phyloP scores from a whole-genome alignment of 2,329 filamentous ascomycete species.

The Colletotrichum eleusines region DNA sequence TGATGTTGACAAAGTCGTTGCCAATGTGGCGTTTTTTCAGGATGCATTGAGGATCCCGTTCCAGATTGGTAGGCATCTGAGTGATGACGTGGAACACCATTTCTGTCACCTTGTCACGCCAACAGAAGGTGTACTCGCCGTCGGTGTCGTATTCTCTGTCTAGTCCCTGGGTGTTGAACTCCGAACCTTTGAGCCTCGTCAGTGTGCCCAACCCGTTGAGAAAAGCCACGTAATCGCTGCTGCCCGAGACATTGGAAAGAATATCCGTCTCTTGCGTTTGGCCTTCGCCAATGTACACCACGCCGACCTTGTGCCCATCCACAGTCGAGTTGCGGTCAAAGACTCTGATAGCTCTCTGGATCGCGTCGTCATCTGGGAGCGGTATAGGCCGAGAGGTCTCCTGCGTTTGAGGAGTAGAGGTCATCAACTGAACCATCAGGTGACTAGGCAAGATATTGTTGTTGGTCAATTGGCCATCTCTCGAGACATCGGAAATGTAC shows the following conservation, averaged over 20 bases:
- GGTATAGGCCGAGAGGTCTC: conserved; percentile 78
- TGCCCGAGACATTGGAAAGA: conserved; percentile 86
- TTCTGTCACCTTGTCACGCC: conserved; percentile 94
- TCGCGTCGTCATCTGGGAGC: conserved; percentile 77
- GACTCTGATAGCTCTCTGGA: conserved; percentile 78
- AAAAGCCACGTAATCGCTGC: conserved; percentile 88
- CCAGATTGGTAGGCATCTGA: conserved; percentile 92
- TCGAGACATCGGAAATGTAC: conserved; percentile 60
- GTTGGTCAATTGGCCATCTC: conserved; percentile 65
- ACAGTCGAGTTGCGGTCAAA: conserved; percentile 92
- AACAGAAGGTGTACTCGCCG: conserved; percentile 90
- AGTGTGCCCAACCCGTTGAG: conserved; percentile 85
- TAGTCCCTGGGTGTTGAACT: conserved; percentile 93
- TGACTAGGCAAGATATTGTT: conserved; percentile 79
- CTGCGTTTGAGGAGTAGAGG: conserved; percentile 69
- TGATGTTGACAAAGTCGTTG: conserved; percentile 97
- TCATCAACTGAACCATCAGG: conserved; percentile 76
- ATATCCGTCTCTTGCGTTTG: conserved; percentile 88
- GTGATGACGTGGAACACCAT: conserved; percentile 96
- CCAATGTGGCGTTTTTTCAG: conserved; percentile 96
- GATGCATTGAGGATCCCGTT: conserved; percentile 80
- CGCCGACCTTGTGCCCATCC: conserved; percentile 94
- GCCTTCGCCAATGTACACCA: conserved; percentile 91
- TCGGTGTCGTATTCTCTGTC: conserved; percentile 83
- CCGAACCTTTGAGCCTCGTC: conserved; percentile 82